phyloP scores from a whole-genome alignment of 805 yeast species.

The Yamadazyma sp. region DNA sequence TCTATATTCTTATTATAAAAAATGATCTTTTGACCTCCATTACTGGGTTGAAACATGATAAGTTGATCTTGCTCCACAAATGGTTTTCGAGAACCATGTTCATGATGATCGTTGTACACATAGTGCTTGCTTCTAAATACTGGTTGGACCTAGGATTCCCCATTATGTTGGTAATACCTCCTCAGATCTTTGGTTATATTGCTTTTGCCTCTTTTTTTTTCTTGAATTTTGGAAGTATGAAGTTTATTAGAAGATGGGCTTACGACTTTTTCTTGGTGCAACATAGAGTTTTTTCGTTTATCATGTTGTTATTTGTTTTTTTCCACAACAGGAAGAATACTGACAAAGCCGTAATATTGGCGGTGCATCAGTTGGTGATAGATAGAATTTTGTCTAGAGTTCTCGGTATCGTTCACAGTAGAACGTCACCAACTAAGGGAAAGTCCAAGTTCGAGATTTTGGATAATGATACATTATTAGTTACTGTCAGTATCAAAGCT shows the following conservation, averaged over 20 bases:
- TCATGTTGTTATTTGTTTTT: slow-evolving; percentile 42
- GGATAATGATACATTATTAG: slow-evolving; percentile 41
- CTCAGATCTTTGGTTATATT: slow-evolving; percentile 51
- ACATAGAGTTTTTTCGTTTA: slow-evolving; percentile 40
- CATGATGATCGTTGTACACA: slow-evolving; percentile 35
- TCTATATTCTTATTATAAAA: slow-evolving; percentile 38
- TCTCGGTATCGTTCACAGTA: slow-evolving; percentile 30
- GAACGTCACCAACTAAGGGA: slow-evolving; percentile 39
- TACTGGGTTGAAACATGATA: slow-evolving; percentile 44
- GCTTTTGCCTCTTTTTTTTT: slow-evolving; percentile 39
- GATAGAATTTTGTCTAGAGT: slow-evolving; percentile 38
- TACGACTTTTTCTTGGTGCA: slow-evolving; percentile 46
- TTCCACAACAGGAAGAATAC: slow-evolving; percentile 39
- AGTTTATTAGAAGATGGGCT: slow-evolving; percentile 36
- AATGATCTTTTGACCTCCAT: slow-evolving; percentile 39
- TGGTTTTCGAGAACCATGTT: slow-evolving; percentile 46
- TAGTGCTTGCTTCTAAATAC: slow-evolving; percentile 31
- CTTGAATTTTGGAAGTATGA: slow-evolving; percentile 36
- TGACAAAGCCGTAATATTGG: slow-evolving; percentile 34
- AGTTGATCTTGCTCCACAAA: slow-evolving; percentile 39
- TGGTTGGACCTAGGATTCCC: slow-evolving; percentile 42
- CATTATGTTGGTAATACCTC: slow-evolving; percentile 46
- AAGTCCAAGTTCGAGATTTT: slow-evolving; percentile 36
- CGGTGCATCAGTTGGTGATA: slow-evolving; percentile 43
- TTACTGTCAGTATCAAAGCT: slow-evolving; percentile 35